Evolutionary conservation across 2,329 filamentous ascomycete genomes (phyloP).

Genomic region (Rutstroemia sp.): DNA sequence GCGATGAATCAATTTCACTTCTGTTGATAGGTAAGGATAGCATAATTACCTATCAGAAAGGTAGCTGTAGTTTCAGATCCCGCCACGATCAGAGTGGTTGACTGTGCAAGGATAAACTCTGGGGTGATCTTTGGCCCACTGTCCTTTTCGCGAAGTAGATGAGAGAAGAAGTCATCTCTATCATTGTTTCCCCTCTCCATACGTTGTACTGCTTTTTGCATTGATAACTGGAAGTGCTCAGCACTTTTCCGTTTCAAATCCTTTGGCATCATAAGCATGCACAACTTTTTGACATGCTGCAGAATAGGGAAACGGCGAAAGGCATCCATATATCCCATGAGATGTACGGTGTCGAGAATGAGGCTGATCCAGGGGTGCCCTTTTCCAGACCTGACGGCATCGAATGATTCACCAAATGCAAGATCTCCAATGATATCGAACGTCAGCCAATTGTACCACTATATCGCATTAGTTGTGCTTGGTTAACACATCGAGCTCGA

Average conservation of each 20-base stretch:
- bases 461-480: neutral
- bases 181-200: constrained; percentile 2
- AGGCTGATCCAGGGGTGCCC: constrained; percentile 5
- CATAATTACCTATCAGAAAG: neutral
- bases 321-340: neutral
- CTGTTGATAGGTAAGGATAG: neutral
- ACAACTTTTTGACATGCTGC: neutral
- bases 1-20: neutral
- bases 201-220: constrained; percentile 3
- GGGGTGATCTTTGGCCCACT: constrained; percentile 7
- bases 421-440: constrained; percentile 19
- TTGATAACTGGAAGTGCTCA: neutral
- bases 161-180: constrained; percentile 8
- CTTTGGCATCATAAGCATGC: neutral
- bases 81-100: constrained; percentile 3
- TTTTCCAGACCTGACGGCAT: constrained; percentile 5
- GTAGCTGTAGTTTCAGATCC: constrained; percentile 6
- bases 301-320: neutral
- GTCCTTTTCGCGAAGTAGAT: neutral
- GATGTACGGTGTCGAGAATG: neutral
- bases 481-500: neutral
- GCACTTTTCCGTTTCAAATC: neutral
- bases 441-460: constrained; percentile 15
- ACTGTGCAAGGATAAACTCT: neutral
- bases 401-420: constrained; percentile 15